A percentile compares a stretch with the other conserved stretches of the same genome.
These are phyloP conservation scores for Cordia subcordata DNA, from an alignment of 257 asterid species.

Conservation along the genomic window DNA sequence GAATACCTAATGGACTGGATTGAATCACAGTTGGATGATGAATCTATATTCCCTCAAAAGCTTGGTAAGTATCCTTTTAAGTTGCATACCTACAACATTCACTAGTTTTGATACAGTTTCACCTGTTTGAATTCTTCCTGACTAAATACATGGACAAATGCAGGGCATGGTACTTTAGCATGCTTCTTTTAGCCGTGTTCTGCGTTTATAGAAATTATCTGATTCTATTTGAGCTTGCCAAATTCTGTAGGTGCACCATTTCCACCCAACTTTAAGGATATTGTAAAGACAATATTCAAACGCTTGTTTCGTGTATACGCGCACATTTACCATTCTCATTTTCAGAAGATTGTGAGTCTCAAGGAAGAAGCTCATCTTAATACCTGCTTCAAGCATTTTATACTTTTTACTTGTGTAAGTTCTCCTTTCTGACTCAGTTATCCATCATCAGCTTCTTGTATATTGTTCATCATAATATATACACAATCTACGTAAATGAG, in stretches of 20 bases:
- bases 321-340: constrained; percentile 78
- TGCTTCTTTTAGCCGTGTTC: not conserved
- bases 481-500: too few relatives aligned
- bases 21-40: constrained; percentile 79
- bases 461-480: too few relatives aligned
- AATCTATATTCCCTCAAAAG: constrained; percentile 81
- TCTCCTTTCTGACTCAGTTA: too few relatives aligned
- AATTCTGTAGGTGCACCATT: constrained; percentile 71
- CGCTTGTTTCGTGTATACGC: constrained; percentile 83
- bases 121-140: too few relatives aligned
- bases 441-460: too few relatives aligned
- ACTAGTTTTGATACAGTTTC: too few relatives aligned
- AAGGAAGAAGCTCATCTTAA: constrained; percentile 83
- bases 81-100: too few relatives aligned
- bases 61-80: constrained; percentile 67
- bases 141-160: too few relatives aligned
- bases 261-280: constrained; percentile 70
- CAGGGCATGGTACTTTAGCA: not conserved
- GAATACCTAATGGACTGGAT: constrained; percentile 97
- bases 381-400: constrained; percentile 82
- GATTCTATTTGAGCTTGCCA: not conserved
- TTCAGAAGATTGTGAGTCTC: constrained; percentile 69
- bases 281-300: constrained; percentile 73
- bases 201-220: too few relatives aligned
- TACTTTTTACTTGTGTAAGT: constrained; percentile 70